Evolutionary conservation across 1,284 basidiomycete genomes (phyloP), one percentile per base, ranked within the genome.

Genomic region (Cystobasidiaceae sp.): DNA sequence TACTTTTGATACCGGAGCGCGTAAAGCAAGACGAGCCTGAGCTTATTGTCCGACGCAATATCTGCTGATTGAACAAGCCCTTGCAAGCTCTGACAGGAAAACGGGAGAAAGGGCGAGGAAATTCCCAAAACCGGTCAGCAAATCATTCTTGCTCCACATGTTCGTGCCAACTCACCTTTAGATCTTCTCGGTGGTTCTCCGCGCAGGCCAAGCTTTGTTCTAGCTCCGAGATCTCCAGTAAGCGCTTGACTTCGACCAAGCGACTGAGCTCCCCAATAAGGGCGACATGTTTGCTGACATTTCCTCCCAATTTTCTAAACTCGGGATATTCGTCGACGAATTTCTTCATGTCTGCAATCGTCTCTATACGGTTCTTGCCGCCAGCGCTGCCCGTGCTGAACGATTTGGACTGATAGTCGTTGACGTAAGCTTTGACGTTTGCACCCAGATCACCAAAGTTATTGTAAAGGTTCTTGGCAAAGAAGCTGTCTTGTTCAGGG

Each of bases 261-360:
- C 92, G 81, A 74, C 92, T 96, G 67, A 99, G 82, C 77, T 98
- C 96, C 37, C 94, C 94, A 0, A 99, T 92, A 11, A 99, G 79
- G 7, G 93, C 89, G 23, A 98, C 96, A 74, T 98, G 96, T 78
- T 98, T 99, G 78, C 89, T 92, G 32, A 99, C 96, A 76, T 99
- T 99, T 23, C 93, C 93, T 3, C 96, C 92, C 32, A 98, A 82
- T 74, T 93, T 93, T 70, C 87, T 83, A 76, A 98, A 97, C 77
- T 98, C 96, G 1, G 96, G 96, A 78, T 97, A 99, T 72, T 97
- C 93, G 76, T 99, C 96, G 2, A 99, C 89, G 74, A 99, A 99
- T 13, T 85, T 85, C 77, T 97, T 97, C 93, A 97, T 97, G 74
- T 99, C 96, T 8, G 87, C 80, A 66, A 98, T 92, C 0, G 94